Percentiles rank a stretch among this genome's conserved stretches.
phyloP scores from a whole-genome alignment of 2,329 filamentous ascomycete genomes.

The Kalmusia sp. region DNA sequence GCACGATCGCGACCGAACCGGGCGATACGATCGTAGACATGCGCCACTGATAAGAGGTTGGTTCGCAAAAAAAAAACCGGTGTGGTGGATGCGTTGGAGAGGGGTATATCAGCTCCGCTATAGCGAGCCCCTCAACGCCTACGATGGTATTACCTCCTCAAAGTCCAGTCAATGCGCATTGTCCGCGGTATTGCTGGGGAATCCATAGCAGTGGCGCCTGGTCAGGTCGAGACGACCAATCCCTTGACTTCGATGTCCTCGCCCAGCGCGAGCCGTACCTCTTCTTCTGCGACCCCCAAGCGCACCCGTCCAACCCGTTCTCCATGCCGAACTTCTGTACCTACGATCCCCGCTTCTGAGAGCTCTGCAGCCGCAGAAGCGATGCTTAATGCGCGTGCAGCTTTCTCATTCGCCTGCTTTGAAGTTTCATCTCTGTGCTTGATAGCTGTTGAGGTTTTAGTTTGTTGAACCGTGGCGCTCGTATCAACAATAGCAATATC shows the following conservation, averaged over 20 bases:
- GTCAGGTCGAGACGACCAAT: slow-evolving; percentile 59
- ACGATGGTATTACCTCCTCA: slow-evolving; percentile 3
- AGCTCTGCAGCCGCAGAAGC: slow-evolving; percentile 80
- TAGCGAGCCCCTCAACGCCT: background rate
- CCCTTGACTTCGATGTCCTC: slow-evolving; percentile 88
- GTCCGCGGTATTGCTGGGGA: background rate
- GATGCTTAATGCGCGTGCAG: slow-evolving; percentile 62
- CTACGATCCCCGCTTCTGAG: slow-evolving; percentile 85
- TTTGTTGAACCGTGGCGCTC: slow-evolving; percentile 14
- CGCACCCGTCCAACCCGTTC: slow-evolving; percentile 89
- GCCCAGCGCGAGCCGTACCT: slow-evolving; percentile 84
- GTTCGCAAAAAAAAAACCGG: slow-evolving; percentile 2
- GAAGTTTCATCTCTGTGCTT: slow-evolving; percentile 21
- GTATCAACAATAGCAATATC: slow-evolving; percentile 17
- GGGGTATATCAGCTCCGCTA: slow-evolving; percentile 5
- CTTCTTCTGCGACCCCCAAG: slow-evolving; percentile 86
- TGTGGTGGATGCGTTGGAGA: background rate
- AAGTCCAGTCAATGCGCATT: background rate
- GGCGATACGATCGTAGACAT: slow-evolving; percentile 5
- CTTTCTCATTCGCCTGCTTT: slow-evolving; percentile 40
- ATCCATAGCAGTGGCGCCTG: background rate
- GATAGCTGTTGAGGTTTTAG: slow-evolving; percentile 9
- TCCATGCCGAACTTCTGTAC: slow-evolving; percentile 77
- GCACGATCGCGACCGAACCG: slow-evolving; percentile 3
- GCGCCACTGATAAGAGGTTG: background rate